Evolutionary conservation across 2,329 filamentous ascomycete species (phyloP), one percentile per base, ranked within the genome.

Genomic region (Cordyceps javanica): DNA sequence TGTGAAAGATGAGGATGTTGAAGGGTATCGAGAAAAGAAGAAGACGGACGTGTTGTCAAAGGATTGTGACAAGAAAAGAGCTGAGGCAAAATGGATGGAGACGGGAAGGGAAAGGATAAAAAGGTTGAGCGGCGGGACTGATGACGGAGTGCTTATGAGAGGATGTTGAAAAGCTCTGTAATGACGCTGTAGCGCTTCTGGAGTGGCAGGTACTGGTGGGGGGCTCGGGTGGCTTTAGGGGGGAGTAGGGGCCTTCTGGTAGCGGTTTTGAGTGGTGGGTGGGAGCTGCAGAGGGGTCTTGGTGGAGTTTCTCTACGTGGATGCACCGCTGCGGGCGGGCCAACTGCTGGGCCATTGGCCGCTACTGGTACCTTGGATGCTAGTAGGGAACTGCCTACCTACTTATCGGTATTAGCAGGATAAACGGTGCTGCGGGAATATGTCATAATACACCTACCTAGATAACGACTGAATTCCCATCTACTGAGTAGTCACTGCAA

Each of bases 1-100:
- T 76, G 65, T 64, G 60, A 38, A n/a, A 25, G 36, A 36, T 49
- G 5, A 30, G 6, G n/a, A 14, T 58, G 53, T 32, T n/a, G n/a
- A n/a, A n/a, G 14, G 39, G 44, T 54, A 53, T 25, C 32, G 38
- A 53, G 16, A 14, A 58, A 13, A 23, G 30, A 56, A 48, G 48
- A 42, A 26, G 42, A 59, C n/a, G n/a, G n/a, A 49, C 5, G 23
- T 41, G 38, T 54, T 30, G 53, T 62, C 51, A 41, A 42, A 46
- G 28, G 26, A 36, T 19, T 41, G 56, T 46, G 26, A 54, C 30
- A 32, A 38, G 25, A 26, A 44, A 21, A 46, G 48, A 38, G 10
- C 23, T 25, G 36, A 44, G 42, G 53, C 14, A 41, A 45, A 48
- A 34, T 14, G 28, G 41, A 53, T 46, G 59, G 28, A 55, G 51